Evolutionary conservation across 179 eudicot genomes (phyloP), one percentile per base, ranked within the genome.

Genomic region (Carnegiea gigantea): DNA sequence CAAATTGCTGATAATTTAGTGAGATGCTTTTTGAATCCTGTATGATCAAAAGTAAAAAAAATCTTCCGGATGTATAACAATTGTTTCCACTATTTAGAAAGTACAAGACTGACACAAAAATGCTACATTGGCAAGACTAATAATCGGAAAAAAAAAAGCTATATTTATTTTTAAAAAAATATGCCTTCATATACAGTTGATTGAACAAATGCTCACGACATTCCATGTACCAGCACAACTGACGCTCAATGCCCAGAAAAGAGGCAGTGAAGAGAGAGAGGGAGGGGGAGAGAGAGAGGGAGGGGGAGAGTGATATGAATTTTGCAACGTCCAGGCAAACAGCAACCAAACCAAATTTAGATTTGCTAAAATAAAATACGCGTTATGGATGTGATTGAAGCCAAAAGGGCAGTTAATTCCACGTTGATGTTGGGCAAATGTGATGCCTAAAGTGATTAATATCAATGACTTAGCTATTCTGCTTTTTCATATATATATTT

Each of bases 281-380:
- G 17, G 36, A 33, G 36, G 36, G 43, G 15, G 73, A 5, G 21
- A 70, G 44, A 0, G 21, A 70, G 44, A 15, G n/a, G 17, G 36
- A 33, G 36, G 36, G 43, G 15, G 73, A 5, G 21, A 70, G 44
- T 33, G n/a, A 70, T 24, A 36, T 0, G 36, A 23, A 30, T 23
- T 46, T 74, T 13, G 59, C 51, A 24, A 74, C 48, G 77, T 74
- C 7, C 48, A 74, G 77, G 60, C 77, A 74, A 74, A 74, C 77
- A 74, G 21, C 77, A 46, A 74, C 57, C 57, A 74, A 74, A 48
- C 77, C 77, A 48, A 74, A 73, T 43, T 73, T 21, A 28, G 33
- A 74, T 74, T 62, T 74, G 77, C 77, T 74, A 48, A 48, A 74
- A 74, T 21, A 24, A n/a, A n/a, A n/a, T n/a, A n/a, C n/a, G 36